A percentile compares a stretch with the other conserved stretches of the same genome.
Evolutionary conservation across 805 yeast species (phyloP).

Genomic region (Ogataea salicorniae): DNA sequence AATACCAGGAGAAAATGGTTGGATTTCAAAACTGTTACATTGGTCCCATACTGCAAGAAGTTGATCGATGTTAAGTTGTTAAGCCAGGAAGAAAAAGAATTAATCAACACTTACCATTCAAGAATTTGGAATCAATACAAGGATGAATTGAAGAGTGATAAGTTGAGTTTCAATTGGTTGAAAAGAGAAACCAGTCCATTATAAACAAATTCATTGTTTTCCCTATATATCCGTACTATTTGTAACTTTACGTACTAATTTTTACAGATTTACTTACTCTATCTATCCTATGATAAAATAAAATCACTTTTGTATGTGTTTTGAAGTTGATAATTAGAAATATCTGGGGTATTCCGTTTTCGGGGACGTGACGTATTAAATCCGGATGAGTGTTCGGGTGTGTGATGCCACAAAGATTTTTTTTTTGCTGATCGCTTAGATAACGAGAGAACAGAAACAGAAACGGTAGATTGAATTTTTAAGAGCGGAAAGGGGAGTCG

Average conservation of each 20-base stretch:
- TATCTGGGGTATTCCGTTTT: too few species aligned
- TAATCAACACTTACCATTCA: conserved; percentile 47
- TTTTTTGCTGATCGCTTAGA: too few species aligned
- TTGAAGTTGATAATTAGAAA: too few species aligned
- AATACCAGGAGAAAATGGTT: conserved; percentile 35
- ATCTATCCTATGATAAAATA: too few species aligned
- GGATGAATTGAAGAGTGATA: conserved; percentile 33
- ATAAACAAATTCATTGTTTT: conserved; percentile 1
- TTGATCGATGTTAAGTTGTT: conserved; percentile 43
- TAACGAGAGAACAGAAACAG: too few species aligned
- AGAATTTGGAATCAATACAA: conserved; percentile 41
- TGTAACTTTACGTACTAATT: not conserved
- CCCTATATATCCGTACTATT: not conserved
- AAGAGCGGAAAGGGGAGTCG: too few species aligned
- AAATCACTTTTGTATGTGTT: too few species aligned
- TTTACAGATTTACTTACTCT: too few species aligned
- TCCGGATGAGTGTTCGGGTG: too few species aligned
- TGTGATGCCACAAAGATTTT: too few species aligned
- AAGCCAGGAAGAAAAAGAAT: conserved; percentile 39
- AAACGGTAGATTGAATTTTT: too few species aligned
- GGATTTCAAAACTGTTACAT: conserved; percentile 52
- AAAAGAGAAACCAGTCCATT: conserved; percentile 39
- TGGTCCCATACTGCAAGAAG: conserved; percentile 51
- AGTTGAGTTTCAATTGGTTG: conserved; percentile 42
- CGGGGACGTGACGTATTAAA: too few species aligned